Percentiles rank a stretch among this genome's conserved stretches.
Evolutionary conservation across 2,329 filamentous ascomycete species (phyloP).

Genomic region (Talaromyces sp.): DNA sequence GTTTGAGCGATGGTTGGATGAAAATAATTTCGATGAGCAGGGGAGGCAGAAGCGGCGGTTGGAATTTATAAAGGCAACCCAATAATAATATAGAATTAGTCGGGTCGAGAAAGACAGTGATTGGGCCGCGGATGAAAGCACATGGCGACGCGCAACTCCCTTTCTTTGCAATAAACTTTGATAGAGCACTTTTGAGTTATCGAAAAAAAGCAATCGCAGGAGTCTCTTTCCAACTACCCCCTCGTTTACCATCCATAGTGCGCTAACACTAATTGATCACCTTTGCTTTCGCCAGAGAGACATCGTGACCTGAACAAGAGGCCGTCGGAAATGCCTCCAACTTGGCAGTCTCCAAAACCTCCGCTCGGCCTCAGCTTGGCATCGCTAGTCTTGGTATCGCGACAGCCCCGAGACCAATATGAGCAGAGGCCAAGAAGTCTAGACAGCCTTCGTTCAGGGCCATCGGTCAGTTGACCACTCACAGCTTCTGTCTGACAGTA

Average conservation of each 20-base stretch:
- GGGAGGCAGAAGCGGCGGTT: constrained; percentile 49
- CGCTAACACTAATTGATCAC: too few relatives aligned
- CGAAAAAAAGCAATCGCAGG: background rate
- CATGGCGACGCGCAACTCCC: background rate
- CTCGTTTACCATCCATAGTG: background rate
- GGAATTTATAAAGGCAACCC: background rate
- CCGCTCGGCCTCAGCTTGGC: constrained; percentile 3
- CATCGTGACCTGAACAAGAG: background rate
- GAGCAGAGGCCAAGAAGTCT: background rate
- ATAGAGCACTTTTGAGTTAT: background rate
- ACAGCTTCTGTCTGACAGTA: background rate
- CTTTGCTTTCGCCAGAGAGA: background rate
- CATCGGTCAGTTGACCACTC: background rate
- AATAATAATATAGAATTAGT: too few relatives aligned
- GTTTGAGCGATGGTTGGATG: constrained; percentile 55
- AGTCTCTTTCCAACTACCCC: too few relatives aligned
- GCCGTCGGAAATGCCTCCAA: background rate
- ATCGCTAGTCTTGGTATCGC: background rate
- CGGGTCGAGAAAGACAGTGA: background rate
- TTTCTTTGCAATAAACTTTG: background rate
- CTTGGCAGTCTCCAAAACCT: background rate
- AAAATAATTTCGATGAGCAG: constrained; percentile 54
- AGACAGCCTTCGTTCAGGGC: background rate
- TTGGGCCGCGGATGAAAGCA: background rate
- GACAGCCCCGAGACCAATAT: background rate